These are phyloP conservation scores for Yarrowia divulgata DNA, from an alignment of 805 yeast species.

Conservation along the genomic window DNA sequence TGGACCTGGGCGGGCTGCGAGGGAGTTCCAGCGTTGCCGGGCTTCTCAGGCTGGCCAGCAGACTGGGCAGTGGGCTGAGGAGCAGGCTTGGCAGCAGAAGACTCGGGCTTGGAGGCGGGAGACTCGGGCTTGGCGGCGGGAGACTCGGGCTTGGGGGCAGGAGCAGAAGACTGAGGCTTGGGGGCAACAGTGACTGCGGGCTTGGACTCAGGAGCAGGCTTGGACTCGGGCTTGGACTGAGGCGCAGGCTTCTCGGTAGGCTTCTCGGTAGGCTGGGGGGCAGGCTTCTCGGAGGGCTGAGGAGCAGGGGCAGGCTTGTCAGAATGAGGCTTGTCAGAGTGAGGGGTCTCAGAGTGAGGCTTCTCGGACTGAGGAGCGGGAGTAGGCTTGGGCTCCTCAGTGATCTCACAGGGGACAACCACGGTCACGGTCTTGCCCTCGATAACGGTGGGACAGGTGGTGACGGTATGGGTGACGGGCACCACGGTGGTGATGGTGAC, in stretches of 20 bases:
- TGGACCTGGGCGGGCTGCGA: slow-evolving; percentile 5
- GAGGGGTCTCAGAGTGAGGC: too few species aligned
- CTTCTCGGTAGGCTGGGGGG: background rate
- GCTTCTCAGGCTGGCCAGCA: background rate
- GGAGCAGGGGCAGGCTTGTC: background rate
- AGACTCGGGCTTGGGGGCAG: slow-evolving; percentile 1
- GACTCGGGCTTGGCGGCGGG: background rate
- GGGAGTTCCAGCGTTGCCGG: background rate
- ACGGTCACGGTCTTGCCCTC: slow-evolving; percentile 27
- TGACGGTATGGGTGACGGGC: slow-evolving; percentile 23
- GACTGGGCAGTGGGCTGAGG: background rate
- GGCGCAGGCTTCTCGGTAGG: background rate
- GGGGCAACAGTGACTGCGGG: background rate
- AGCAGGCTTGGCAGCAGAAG: background rate
- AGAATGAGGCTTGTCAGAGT: background rate
- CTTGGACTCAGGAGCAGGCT: background rate
- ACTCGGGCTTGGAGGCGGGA: background rate
- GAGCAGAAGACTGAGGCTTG: slow-evolving; percentile 1
- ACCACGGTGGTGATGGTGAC: slow-evolving; percentile 28
- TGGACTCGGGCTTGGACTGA: background rate
- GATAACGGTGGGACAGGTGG: slow-evolving; percentile 20
- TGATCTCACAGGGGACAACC: slow-evolving; percentile 9
- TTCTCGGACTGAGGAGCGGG: background rate
- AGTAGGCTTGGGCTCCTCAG: background rate
- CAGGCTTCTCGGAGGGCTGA: background rate